Conservation (phyloP, 2,329 filamentous ascomycete genomes). For the Botryosphaeria dothidea region DNA sequence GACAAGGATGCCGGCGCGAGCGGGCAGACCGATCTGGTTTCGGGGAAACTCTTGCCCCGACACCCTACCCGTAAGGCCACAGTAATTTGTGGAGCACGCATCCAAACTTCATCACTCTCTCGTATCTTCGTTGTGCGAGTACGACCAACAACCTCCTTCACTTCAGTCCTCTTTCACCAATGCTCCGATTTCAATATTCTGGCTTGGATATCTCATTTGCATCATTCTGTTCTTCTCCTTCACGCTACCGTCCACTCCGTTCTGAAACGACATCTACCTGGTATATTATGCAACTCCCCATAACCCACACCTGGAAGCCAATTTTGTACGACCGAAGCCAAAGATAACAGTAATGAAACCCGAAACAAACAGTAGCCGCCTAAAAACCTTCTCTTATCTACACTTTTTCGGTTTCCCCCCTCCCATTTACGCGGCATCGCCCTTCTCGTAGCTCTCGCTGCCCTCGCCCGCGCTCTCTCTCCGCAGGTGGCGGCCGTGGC, state of each 20-base stretch:
- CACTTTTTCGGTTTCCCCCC: too few species aligned
- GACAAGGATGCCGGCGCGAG: too few species aligned
- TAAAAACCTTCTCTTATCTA: background rate
- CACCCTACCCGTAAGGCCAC: too few species aligned
- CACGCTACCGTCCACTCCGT: background rate
- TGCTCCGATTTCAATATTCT: too few species aligned
- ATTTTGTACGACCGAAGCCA: background rate
- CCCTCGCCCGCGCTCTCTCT: background rate
- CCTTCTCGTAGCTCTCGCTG: slow-evolving; percentile 13
- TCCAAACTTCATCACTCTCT: too few species aligned
- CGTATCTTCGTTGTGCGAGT: too few species aligned
- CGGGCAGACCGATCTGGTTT: too few species aligned
- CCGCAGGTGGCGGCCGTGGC: slow-evolving; percentile 6
- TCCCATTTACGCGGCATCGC: background rate
- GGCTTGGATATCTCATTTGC: too few species aligned
- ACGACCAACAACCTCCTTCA: too few species aligned
- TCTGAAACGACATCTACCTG: background rate
- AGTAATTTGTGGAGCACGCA: too few species aligned
- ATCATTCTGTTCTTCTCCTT: background rate
- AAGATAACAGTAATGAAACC: background rate
- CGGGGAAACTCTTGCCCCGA: too few species aligned
- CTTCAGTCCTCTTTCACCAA: too few species aligned
- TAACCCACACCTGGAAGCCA: background rate
- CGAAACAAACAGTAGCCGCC: background rate
- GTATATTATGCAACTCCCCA: background rate